Evolutionary conservation across 225 moss, liverwort and hornwort species (phyloP).

Genomic region (Antitrichia curtipendula): DNA sequence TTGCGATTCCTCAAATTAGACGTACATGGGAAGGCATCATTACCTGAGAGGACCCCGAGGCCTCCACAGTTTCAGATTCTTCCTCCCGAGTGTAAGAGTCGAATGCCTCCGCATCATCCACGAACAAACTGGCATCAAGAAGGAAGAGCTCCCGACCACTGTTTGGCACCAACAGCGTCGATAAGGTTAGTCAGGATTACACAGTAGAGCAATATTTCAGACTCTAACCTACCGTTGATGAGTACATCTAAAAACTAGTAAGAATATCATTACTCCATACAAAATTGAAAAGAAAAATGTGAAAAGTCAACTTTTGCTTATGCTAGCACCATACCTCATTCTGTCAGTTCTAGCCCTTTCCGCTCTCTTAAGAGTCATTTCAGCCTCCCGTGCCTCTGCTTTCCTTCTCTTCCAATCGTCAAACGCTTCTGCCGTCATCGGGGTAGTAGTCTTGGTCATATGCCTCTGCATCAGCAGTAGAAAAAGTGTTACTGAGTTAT

Average conservation of each 20-base stretch:
- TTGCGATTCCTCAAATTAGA: neutral
- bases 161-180: neutral
- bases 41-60: conserved; percentile 27
- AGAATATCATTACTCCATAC: neutral
- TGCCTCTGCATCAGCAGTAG: conserved; percentile 36
- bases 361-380: conserved; percentile 46
- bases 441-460: conserved; percentile 60
- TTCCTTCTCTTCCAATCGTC: conserved; percentile 78
- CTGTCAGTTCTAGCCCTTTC: conserved; percentile 89
- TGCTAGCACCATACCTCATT: conserved; percentile 55
- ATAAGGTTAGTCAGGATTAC: neutral
- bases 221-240: neutral
- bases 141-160: conserved; percentile 96
- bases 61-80: conserved; percentile 15
- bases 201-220: neutral
- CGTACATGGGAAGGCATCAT: neutral
- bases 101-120: conserved; percentile 90
- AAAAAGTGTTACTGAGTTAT: neutral
- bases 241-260: neutral
- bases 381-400: conserved; percentile 61
- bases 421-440: conserved; percentile 71
- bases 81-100: conserved; percentile 68
- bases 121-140: conserved; percentile 85
- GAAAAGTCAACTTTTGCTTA: no score
- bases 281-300: neutral